Base-by-base conservation (phyloP, 331 rosid genomes). In the Acacia concinna region DNA sequence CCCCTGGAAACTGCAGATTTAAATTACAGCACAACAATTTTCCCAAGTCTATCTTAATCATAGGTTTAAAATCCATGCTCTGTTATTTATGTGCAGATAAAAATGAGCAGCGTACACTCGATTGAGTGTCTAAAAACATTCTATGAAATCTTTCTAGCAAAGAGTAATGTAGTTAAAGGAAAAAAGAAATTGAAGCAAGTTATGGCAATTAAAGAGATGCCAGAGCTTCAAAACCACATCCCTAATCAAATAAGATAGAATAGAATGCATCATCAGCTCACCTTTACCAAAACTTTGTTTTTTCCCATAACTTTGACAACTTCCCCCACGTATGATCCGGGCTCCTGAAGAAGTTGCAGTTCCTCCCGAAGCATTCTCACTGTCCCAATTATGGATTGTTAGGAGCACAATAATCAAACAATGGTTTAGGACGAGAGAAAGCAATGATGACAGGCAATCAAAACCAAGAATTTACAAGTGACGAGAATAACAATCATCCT, bases 301-400 rank as follows among this genome's bases (percentile, higher is more conserved):
- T 96, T 96, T 35, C 99, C 99, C 99, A 96, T 96, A 54, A 93
- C 99, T 84, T 96, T 96, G 41, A 96, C 98, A 71, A 96, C 99
- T 87, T 96, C 99, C 38, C 99, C 99, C 1, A 96, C 99, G 81
- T 96, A 96, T 0, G 99, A 96, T 51, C 99, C 99, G 3, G 99
- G 99, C 81, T 96, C 99, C 85, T 96, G 99, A 75, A 96, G 98
- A 85, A 93, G 91, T 87, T 96, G 99, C 32, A 96, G 85, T 70
- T 96, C 99, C 88, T 96, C 99, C 35, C 97, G 89, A 8, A 96
- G 99, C 99, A 93, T 91, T 86, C 99, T 90, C 94, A 96, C 98
- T 96, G 91, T 78, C 74, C 66, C 65, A 84, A 76, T 77, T 79
- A 44, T 37, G 12, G 63, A 79, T 56, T 8, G 6, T 68, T 56